Conservation (phyloP, 2,329 filamentous ascomycete genomes). For the Pseudomassariella vexata region DNA sequence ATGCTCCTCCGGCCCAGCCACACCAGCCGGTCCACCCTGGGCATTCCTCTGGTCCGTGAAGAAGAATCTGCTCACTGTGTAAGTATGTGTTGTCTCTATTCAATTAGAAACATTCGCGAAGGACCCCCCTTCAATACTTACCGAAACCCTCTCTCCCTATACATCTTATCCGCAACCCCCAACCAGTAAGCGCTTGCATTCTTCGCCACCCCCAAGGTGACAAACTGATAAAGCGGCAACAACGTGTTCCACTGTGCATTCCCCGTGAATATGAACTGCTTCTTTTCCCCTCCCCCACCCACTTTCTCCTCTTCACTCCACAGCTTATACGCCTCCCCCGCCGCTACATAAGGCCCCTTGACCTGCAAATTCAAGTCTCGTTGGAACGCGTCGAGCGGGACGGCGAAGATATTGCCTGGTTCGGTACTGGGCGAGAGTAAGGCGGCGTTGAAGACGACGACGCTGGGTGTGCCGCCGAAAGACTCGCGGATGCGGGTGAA, state of each 20-base stretch:
- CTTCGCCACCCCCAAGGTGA: background rate
- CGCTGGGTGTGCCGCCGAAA: background rate
- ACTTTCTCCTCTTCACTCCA: background rate
- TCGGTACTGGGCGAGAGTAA: background rate
- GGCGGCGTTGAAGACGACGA: slow-evolving; percentile 3
- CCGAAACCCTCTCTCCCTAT: slow-evolving; percentile 4
- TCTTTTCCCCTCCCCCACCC: background rate
- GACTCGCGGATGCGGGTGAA: background rate
- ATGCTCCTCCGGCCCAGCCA: slow-evolving; percentile 1
- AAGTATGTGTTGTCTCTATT: no score
- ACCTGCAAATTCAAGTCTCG: slow-evolving; percentile 1
- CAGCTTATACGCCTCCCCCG: slow-evolving; percentile 3
- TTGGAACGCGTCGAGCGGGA: slow-evolving; percentile 1
- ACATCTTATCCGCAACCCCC: slow-evolving; percentile 3
- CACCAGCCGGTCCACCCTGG: background rate
- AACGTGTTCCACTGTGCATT: background rate
- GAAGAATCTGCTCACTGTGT: slow-evolving; percentile 1
- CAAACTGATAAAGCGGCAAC: background rate
- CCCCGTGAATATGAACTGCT: slow-evolving; percentile 3
- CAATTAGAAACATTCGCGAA: no score
- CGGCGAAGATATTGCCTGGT: slow-evolving; percentile 4
- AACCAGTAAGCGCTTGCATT: slow-evolving; percentile 3
- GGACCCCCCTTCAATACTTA: background rate
- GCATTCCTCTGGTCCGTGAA: slow-evolving; percentile 3
- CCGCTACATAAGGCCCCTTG: slow-evolving; percentile 2